A percentile compares a stretch with the other conserved stretches of the same genome.
phyloP scores from a whole-genome alignment of 139 green algal genomes.

The Zygnema circumcarinatum region DNA sequence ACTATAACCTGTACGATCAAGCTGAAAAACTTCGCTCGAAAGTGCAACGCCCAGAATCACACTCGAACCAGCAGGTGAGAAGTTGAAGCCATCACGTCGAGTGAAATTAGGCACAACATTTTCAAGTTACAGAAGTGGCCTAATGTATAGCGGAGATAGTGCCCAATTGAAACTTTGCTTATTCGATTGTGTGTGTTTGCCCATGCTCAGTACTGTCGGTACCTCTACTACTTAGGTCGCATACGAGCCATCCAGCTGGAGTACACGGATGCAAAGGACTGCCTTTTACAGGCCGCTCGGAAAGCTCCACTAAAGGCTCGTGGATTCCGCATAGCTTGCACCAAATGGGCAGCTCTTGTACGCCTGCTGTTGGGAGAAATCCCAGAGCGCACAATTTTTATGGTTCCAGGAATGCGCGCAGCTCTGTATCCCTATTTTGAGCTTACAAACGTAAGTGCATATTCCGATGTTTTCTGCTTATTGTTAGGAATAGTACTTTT shows the following conservation, averaged over 20 bases:
- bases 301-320: conserved; percentile 79
- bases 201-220: conserved; percentile 68
- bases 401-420: conserved; percentile 56
- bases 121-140: too few relatives aligned
- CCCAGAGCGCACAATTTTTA: conserved; percentile 86
- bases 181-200: not conserved
- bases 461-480: not conserved
- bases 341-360: conserved; percentile 93
- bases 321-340: conserved; percentile 84
- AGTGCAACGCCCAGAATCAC: conserved; percentile 81
- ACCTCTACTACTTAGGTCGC: conserved; percentile 94
- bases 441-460: conserved; percentile 70
- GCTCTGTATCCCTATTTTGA: conserved; percentile 89
- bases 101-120: too few relatives aligned
- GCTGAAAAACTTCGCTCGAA: conserved; percentile 97
- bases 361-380: conserved; percentile 97
- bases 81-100: not conserved
- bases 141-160: too few relatives aligned
- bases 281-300: conserved; percentile 84
- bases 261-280: conserved; percentile 96
- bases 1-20: conserved; percentile 95
- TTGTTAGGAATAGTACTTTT: too few relatives aligned
- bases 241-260: conserved; percentile 96
- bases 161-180: too few relatives aligned
- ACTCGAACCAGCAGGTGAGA: conserved; percentile 68